Conservation (phyloP, 2,329 filamentous ascomycete species). For the Lecanicillium sp. region DNA sequence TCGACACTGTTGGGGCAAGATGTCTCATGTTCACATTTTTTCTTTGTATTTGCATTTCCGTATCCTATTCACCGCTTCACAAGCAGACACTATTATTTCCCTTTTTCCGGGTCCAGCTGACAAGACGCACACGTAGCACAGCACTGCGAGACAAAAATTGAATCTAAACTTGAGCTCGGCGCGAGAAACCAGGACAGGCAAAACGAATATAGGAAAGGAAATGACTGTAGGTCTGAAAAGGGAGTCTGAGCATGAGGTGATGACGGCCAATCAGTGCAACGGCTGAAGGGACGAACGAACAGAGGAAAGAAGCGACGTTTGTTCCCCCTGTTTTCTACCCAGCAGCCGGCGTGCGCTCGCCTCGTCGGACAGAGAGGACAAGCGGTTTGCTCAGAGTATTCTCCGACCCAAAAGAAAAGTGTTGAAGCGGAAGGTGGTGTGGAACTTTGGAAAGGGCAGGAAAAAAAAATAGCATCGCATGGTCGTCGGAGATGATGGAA, state of each 20-base stretch:
- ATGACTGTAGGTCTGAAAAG: background rate
- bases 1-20: background rate
- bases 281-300: background rate
- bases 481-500: background rate
- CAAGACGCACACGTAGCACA: too few species aligned
- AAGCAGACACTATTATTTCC: too few species aligned
- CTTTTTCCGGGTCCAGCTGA: too few species aligned
- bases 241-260: too few species aligned
- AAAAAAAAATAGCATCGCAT: background rate
- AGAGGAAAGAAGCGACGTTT: too few species aligned
- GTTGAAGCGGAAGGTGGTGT: background rate
- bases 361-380: too few species aligned
- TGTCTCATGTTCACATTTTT: slow-evolving; percentile 1
- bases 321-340: background rate
- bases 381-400: background rate
- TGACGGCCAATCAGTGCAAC: too few species aligned
- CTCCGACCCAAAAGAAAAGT: background rate
- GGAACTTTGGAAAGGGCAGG: too few species aligned
- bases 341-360: background rate
- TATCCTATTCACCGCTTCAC: slow-evolving; percentile 1
- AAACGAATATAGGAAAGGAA: background rate
- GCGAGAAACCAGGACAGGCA: too few species aligned
- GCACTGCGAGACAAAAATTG: too few species aligned
- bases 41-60: background rate
- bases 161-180: too few species aligned